Base-by-base conservation (phyloP, 2,329 filamentous ascomycete species). In the Ambrosiella cleistominuta region DNA sequence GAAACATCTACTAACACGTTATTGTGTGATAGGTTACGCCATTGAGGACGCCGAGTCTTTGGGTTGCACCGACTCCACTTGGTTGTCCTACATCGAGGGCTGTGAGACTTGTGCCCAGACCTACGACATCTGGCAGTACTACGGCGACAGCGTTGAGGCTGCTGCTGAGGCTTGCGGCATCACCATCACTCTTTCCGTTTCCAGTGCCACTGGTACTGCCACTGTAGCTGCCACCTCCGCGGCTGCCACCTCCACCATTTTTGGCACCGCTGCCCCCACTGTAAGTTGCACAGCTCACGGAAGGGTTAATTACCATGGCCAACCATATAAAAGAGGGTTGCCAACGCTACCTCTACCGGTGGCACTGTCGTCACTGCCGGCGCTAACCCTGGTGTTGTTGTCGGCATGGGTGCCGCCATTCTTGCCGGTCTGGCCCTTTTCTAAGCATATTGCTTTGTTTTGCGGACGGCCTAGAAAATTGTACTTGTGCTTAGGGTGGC, bases 31-130 rank as follows among this genome's bases (percentile, higher is more conserved):
- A 69, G 68, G 68, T 52, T 64, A 66, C 59, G 60, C 67, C 45
- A 68, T 69, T 52, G 40, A 66, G 17, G 61, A 65, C 50, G 62
- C 65, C 15, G 51, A 59, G 9, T 58, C 61, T 11, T 61, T 63
- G 4, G 65, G 64, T 57, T 70, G 68, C 60, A 62, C 66, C 13
- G 68, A 63, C 67, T 7, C 65, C 54, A 62, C 67, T 50, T 78
- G 75, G 69, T 62, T 68, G 19, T 62, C 64, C 12, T 66, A 71
- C 61, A 71, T 75, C 65, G 64, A 70, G 27, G 69, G 65, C 36
- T 78, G 75, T 62, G 67, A 75, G 36, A 64, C 71, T 52, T 76
- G 74, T 59, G 73, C 73, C 47, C 61, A 69, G 38, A 63, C 68
- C 17, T 70, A 68, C 56, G 65, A 73, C 37, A 72, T 75, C 62